Conservation (phyloP, 2,329 filamentous ascomycete species). For the Neonectria faginata region DNA sequence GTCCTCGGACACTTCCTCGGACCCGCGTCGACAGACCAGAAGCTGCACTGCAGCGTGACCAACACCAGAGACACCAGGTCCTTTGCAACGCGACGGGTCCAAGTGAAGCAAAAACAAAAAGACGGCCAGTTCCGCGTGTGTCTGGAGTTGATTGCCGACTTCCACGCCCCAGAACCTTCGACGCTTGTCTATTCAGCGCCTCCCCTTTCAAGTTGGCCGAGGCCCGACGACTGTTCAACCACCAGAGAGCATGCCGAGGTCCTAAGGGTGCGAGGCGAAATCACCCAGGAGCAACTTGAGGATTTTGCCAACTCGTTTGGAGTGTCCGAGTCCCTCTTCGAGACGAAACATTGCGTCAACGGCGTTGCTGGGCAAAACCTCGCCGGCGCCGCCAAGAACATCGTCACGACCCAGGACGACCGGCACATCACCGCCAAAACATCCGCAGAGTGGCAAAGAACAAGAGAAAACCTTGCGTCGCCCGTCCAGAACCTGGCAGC, state of each 20-base stretch:
- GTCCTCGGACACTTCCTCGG: slow-evolving; percentile 60
- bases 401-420: slow-evolving; percentile 51
- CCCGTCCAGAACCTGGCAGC: slow-evolving; percentile 51
- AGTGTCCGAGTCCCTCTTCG: slow-evolving; percentile 47
- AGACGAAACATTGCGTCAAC: slow-evolving; percentile 52
- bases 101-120: slow-evolving; percentile 56
- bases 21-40: slow-evolving; percentile 55
- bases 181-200: slow-evolving; percentile 54
- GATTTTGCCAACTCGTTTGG: slow-evolving; percentile 47
- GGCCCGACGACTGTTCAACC: slow-evolving; percentile 42
- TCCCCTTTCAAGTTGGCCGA: slow-evolving; percentile 49
- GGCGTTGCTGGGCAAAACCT: slow-evolving; percentile 59
- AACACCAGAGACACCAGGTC: slow-evolving; percentile 57
- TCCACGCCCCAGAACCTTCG: slow-evolving; percentile 56
- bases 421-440: slow-evolving; percentile 50
- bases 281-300: slow-evolving; percentile 40
- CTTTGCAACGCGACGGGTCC: slow-evolving; percentile 60
- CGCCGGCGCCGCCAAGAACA: slow-evolving; percentile 54
- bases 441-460: slow-evolving; percentile 57
- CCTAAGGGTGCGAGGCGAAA: slow-evolving; percentile 40
- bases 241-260: slow-evolving; percentile 16
- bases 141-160: slow-evolving; percentile 59
- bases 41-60: slow-evolving; percentile 52
- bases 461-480: slow-evolving; percentile 34
- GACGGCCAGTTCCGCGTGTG: slow-evolving; percentile 53